Conservation (phyloP, 805 yeast species). For the Lachancea quebecensis region DNA sequence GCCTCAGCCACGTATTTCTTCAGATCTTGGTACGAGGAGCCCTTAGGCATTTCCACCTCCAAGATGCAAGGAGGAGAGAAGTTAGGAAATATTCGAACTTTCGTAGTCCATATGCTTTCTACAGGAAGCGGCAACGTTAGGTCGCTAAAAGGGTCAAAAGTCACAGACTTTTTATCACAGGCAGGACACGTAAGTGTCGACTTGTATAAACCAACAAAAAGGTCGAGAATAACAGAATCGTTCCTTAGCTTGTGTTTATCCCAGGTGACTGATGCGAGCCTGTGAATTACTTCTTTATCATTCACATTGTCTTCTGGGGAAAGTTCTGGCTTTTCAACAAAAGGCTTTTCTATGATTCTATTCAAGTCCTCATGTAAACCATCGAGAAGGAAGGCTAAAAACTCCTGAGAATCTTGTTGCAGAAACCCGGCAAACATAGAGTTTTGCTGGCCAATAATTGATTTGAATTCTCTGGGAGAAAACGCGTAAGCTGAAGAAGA, state of each 20-base stretch:
- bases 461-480: slow-evolving; percentile 73
- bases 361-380: slow-evolving; percentile 92
- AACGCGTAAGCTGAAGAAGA: slow-evolving; percentile 25
- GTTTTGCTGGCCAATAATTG: slow-evolving; percentile 70
- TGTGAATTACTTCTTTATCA: slow-evolving; percentile 45
- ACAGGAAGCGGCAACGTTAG: slow-evolving; percentile 85
- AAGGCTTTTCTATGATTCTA: slow-evolving; percentile 74
- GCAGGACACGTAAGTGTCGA: slow-evolving; percentile 85
- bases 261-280: slow-evolving; percentile 75
- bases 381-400: slow-evolving; percentile 81
- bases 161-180: slow-evolving; percentile 71
- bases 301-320: slow-evolving; percentile 50
- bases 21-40: slow-evolving; percentile 57
- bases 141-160: slow-evolving; percentile 92
- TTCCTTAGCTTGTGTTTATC: slow-evolving; percentile 69
- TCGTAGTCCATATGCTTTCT: slow-evolving; percentile 61
- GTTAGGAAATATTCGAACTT: slow-evolving; percentile 56
- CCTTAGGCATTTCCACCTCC: slow-evolving; percentile 67
- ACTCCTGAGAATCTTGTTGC: slow-evolving; percentile 95
- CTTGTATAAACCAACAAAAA: slow-evolving; percentile 86
- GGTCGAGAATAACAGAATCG: slow-evolving; percentile 75
- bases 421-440: slow-evolving; percentile 78
- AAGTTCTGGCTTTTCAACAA: slow-evolving; percentile 80
- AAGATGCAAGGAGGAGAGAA: slow-evolving; percentile 42
- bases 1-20: slow-evolving; percentile 52